Evolutionary conservation across 2,329 filamentous ascomycete genomes (phyloP).

Genomic region (Penicillium digitatum): DNA sequence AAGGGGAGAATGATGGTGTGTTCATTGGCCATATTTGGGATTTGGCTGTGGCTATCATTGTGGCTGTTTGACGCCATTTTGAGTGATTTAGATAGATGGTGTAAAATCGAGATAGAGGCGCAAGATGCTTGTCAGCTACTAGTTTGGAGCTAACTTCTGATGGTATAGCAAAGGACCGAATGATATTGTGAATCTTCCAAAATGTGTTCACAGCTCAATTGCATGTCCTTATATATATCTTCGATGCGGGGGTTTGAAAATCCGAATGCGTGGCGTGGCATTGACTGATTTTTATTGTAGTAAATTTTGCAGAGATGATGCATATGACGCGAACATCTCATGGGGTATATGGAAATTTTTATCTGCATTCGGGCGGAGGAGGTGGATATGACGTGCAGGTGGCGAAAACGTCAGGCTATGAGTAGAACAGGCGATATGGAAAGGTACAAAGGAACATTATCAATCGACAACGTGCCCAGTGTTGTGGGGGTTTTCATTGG

Average conservation of each 20-base stretch:
- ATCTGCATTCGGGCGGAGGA: not conserved
- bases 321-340: not conserved
- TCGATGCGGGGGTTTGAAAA: not conserved
- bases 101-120: not conserved
- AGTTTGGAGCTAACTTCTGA: not conserved
- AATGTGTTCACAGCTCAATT: not conserved
- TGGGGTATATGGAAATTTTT: not conserved
- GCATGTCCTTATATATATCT: not conserved
- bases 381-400: constrained; percentile 4
- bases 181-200: not conserved
- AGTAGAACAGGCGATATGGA: not conserved
- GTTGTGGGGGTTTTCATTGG: not conserved
- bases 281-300: not conserved
- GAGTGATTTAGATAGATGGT: not conserved
- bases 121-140: not conserved
- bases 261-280: not conserved
- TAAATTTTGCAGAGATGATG: not conserved
- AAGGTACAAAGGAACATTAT: not conserved
- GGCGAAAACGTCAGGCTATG: constrained; percentile 1
- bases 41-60: not conserved
- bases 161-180: not conserved
- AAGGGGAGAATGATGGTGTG: not conserved
- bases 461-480: not conserved
- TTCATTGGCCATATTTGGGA: constrained; percentile 9
- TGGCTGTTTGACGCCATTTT: not conserved